Base-by-base conservation (phyloP, 2,329 filamentous ascomycete species). In the Fusarium setosum region DNA sequence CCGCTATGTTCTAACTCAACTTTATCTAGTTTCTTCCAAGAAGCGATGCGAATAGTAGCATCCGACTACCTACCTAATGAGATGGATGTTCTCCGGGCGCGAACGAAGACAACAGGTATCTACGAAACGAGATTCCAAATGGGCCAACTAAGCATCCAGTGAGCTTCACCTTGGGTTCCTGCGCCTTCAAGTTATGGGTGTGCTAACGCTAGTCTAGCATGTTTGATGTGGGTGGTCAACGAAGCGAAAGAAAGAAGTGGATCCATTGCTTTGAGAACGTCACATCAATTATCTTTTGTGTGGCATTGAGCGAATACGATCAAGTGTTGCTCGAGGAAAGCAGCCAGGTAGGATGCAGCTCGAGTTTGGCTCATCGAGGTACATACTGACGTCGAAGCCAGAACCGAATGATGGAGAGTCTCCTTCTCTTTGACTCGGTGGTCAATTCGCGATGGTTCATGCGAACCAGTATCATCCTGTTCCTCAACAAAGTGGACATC, bases 251-350 rank as follows among this genome's bases (percentile, higher is more conserved):
- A 65, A 99, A 99, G 84, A 99, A 99, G 83, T 99, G 96, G 96
- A 99, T 99, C 76, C 96, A 99, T 81, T 99, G 96, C 82, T 99
- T 99, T 79, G 96, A 99, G 79, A 98, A 98, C 73, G 96, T 99
- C 73, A 99, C 96, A 40, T 98, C 96, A 5, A 99, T 99, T 79
- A 99, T 99, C 71, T 99, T 99, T 81, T 99, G 96, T 75, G 96
- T 99, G 63, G 96, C 96, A 15, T 82, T 99, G 71, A 98, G 94
- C 82, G 96, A 99, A 80, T 99, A 99, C 77, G 96, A 99, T 75
- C 96, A 99, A 81, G 95, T 97, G 6, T 83, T 99, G 53, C 84
- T 99, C 37, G 96, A 99, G 80, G 96, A 98, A 80, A 97, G 93
- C 80, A 97, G 95, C 75, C 96, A 98, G 85, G 94, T 70, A 86